These are phyloP conservation scores for Yueomyces sinensis DNA, from an alignment of 805 yeast genomes.

Conservation along the genomic window DNA sequence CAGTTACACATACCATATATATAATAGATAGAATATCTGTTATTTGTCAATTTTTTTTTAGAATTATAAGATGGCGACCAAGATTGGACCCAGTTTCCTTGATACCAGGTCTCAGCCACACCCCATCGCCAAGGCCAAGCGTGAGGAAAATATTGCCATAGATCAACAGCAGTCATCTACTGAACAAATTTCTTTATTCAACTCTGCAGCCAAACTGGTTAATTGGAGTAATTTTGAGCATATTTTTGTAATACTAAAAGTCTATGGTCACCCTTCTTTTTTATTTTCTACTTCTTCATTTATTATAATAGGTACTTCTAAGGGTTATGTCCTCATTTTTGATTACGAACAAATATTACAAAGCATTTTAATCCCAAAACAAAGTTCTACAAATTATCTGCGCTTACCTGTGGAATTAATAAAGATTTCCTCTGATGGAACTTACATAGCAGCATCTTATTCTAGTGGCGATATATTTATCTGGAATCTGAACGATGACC, in stretches of 20 bases:
- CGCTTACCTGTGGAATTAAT: constrained; percentile 42
- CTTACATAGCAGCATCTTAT: constrained; percentile 57
- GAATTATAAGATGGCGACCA: no score
- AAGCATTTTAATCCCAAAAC: constrained; percentile 20
- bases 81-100: no score
- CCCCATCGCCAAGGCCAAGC: no score
- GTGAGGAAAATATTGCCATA: no score
- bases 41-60: no score
- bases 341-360: constrained; percentile 51
- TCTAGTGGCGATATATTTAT: constrained; percentile 48
- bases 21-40: no score
- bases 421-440: constrained; percentile 53
- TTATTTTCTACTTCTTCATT: constrained; percentile 30
- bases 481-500: constrained; percentile 45
- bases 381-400: constrained; percentile 2
- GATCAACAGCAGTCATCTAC: no score
- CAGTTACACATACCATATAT: no score
- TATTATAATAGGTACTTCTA: constrained; percentile 56
- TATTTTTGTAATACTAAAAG: constrained; percentile 15
- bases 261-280: constrained; percentile 40
- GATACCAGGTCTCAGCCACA: no score
- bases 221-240: constrained; percentile 12
- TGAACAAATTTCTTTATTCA: no score
- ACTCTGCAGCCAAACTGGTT: neutral
- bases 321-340: constrained; percentile 53